Conservation (phyloP, 352 stramenopile genomes). For the Globisporangium radiosum region DNA sequence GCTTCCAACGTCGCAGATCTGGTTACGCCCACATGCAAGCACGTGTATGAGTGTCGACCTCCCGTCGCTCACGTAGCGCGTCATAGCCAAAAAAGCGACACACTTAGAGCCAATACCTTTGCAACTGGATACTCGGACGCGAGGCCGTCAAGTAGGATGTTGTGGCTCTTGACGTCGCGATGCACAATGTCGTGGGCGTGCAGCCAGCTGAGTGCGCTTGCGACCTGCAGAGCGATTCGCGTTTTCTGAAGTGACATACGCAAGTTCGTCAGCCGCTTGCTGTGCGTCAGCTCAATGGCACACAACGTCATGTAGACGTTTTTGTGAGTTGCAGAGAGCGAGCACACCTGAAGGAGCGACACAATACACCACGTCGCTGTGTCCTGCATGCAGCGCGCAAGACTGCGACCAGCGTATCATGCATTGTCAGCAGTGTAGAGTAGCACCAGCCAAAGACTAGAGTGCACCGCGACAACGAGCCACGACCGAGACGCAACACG, state of each 20-base stretch:
- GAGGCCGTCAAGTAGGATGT: conserved; percentile 24
- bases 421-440: not conserved
- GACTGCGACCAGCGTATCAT: conserved; percentile 5
- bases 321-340: too few species aligned
- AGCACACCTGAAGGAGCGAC: conserved; percentile 22
- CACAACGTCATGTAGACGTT: not conserved
- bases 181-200: conserved; percentile 31
- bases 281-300: not conserved
- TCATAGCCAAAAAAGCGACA: not conserved
- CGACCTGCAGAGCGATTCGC: conserved; percentile 25
- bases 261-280: not conserved
- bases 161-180: conserved; percentile 39
- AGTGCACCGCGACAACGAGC: not conserved
- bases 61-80: not conserved
- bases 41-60: too few species aligned
- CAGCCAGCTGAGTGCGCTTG: conserved; percentile 22
- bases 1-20: conserved; percentile 37
- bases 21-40: not conserved
- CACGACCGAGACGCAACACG: not conserved
- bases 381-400: conserved; percentile 29
- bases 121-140: conserved; percentile 3
- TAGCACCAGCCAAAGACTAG: not conserved
- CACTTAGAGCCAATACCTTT: conserved; percentile 19
- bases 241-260: conserved; percentile 17
- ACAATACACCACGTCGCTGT: conserved; percentile 17